Percentiles rank a stretch among this genome's conserved stretches.
phyloP scores from a whole-genome alignment of 179 eudicot genomes.

The Drosera spatulata region DNA sequence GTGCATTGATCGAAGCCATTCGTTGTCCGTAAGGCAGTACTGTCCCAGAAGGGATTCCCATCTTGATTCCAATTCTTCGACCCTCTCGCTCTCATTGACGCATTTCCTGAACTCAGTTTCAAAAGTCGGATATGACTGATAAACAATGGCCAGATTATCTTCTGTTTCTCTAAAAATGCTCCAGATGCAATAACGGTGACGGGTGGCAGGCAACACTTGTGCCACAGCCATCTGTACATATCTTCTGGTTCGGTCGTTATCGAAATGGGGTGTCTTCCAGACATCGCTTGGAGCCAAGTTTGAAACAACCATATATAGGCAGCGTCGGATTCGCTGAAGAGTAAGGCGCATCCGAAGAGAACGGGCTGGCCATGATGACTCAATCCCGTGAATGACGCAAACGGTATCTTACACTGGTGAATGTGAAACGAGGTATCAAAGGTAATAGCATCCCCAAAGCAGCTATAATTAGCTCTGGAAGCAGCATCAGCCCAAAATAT shows the following conservation, averaged over 20 bases:
- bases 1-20: constrained; percentile 40
- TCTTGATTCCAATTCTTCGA: constrained; percentile 35
- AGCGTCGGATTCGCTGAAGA: constrained; percentile 36
- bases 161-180: constrained; percentile 34
- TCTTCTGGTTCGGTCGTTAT: constrained; percentile 38
- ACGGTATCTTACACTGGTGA: constrained; percentile 28
- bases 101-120: constrained; percentile 34
- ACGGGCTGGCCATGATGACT: constrained; percentile 49
- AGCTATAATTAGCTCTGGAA: constrained; percentile 28
- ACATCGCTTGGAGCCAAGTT: constrained; percentile 40
- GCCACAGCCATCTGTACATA: constrained; percentile 30
- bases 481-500: constrained; percentile 39
- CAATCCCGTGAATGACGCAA: constrained; percentile 37
- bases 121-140: constrained; percentile 30
- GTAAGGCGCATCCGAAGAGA: constrained; percentile 40
- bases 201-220: constrained; percentile 31
- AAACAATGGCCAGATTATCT: constrained; percentile 27
- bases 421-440: constrained; percentile 31
- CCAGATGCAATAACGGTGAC: constrained; percentile 45
- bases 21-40: constrained; percentile 27
- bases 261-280: constrained; percentile 26
- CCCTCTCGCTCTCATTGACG: constrained; percentile 27
- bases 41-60: constrained; percentile 31
- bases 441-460: constrained; percentile 38
- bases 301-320: constrained; percentile 35